Base-by-base conservation (phyloP, 164 flowering plant genomes). In the Liriodendron chinense region DNA sequence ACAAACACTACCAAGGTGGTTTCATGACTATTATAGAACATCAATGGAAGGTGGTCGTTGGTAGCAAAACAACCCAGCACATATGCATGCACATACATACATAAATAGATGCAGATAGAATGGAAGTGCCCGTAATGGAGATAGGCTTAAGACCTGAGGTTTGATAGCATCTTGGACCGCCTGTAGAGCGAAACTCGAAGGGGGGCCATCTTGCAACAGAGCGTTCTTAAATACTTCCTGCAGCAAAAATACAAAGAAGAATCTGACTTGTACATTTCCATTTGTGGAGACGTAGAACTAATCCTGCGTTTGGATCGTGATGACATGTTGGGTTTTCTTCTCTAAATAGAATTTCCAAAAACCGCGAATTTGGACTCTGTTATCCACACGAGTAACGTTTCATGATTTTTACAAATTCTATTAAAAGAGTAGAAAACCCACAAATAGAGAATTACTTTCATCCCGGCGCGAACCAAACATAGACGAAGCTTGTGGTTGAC, bases 161-260 rank as follows among this genome's bases (percentile, higher is more conserved):
- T 92, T 94, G 62, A 94, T 93, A 53, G 91, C 94, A 65, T 93
- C 92, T 80, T 95, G 98, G 75, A 93, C 93, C 18, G 88, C 86
- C 80, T 85, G 90, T 23, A 93, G 90, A 73, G 98, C 98, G 80
- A 95, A 95, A 76, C 26, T 83, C 67, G 87, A 88, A 7, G 95
- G 94, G 14, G 85, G 84, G 0, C 89, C 93, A 16, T 86, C 76
- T 70, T 83, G 84, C 76, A 83, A 65, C 78, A 94, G 80, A 9
- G 94, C 97, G 69, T 73, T 85, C 82, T 78, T 87, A 71, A 94
- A 91, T 21, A 84, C 86, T 75, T 92, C 98, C 98, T 94, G 88
- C 69, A 22, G 13, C 63, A 71, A 56, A 53, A 5, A 53, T 53
- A 12, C 13, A 53, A 50, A 50, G n/a, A 43, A 28, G 20, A 26